Evolutionary conservation across 2,329 filamentous ascomycete species (phyloP).

Genomic region (Mollisia scopiformis): DNA sequence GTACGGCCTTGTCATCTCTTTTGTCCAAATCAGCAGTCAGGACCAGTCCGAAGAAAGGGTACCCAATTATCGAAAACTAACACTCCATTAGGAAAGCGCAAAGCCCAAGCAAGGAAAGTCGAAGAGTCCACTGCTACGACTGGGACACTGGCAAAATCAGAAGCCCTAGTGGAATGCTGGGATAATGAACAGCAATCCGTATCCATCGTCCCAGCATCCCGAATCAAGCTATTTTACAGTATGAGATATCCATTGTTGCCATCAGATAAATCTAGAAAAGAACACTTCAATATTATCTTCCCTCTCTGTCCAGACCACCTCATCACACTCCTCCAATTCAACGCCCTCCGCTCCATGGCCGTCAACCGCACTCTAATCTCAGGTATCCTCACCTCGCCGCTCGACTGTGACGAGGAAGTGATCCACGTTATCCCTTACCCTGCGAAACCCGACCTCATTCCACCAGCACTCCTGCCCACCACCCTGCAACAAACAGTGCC

Average conservation of each 20-base stretch:
- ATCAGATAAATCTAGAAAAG: conserved; percentile 27
- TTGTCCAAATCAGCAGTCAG: conserved; percentile 11
- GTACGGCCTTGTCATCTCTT: conserved; percentile 31
- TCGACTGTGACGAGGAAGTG: conserved; percentile 38
- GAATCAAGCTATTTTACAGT: conserved; percentile 38
- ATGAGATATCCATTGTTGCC: conserved; percentile 38
- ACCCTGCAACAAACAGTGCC: conserved; percentile 41
- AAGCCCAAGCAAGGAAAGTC: conserved; percentile 30
- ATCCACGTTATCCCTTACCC: conserved; percentile 38
- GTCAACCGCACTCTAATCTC: conserved; percentile 42
- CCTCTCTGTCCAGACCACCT: conserved; percentile 45
- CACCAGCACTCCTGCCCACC: conserved; percentile 42
- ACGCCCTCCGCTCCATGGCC: conserved; percentile 42
- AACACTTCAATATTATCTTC: conserved; percentile 36
- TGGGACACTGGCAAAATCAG: conserved; percentile 31
- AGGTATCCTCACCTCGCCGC: conserved; percentile 36
- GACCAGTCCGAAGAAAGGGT: background rate
- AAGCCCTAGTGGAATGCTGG: conserved; percentile 41
- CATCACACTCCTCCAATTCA: conserved; percentile 46
- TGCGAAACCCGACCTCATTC: conserved; percentile 34
- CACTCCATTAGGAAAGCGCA: conserved; percentile 37
- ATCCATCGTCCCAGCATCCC: conserved; percentile 36
- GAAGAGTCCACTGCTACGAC: conserved; percentile 25
- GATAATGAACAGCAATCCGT: conserved; percentile 38
- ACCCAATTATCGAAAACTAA: conserved; percentile 24